phyloP scores from a whole-genome alignment of 1,139 yeast species.

The Geotrichum restrictum region DNA sequence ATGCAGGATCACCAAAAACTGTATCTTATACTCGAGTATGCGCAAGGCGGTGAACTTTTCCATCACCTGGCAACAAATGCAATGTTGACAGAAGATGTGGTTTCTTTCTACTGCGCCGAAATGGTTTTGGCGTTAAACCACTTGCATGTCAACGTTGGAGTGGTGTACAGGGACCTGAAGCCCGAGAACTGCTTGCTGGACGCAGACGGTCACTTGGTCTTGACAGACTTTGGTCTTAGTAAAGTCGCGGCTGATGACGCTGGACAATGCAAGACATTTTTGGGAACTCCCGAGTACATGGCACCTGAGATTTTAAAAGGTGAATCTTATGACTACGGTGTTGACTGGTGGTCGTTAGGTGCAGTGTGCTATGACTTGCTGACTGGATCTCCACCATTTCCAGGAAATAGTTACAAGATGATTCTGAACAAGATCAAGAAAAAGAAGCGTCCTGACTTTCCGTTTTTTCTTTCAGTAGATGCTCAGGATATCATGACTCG shows the following conservation, averaged over 20 bases:
- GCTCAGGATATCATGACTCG: constrained; percentile 79
- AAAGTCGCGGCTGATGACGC: constrained; percentile 55
- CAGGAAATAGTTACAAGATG: constrained; percentile 79
- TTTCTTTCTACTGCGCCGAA: constrained; percentile 82
- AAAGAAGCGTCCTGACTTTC: constrained; percentile 64
- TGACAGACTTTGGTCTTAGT: constrained; percentile 90
- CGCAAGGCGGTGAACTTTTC: constrained; percentile 91
- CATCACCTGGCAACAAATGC: constrained; percentile 81
- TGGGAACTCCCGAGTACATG: constrained; percentile 95
- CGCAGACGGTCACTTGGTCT: constrained; percentile 69
- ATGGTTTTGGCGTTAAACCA: constrained; percentile 78
- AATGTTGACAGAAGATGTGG: constrained; percentile 73
- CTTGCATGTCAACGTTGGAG: constrained; percentile 74
- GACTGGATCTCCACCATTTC: constrained; percentile 91
- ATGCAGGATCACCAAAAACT: constrained; percentile 80
- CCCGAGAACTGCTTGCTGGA: constrained; percentile 91
- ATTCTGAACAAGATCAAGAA: constrained; percentile 78
- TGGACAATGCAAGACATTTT: constrained; percentile 62
- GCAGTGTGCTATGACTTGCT: constrained; percentile 82
- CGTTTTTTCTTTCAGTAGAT: constrained; percentile 75
- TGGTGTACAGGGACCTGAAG: constrained; percentile 85
- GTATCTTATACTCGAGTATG: constrained; percentile 75
- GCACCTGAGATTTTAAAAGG: constrained; percentile 92
- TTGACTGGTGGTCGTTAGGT: constrained; percentile 98
- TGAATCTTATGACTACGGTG: constrained; percentile 76